Conservation (phyloP, 192 early-diverging fungal genomes). For the Coemansia asiatica region DNA sequence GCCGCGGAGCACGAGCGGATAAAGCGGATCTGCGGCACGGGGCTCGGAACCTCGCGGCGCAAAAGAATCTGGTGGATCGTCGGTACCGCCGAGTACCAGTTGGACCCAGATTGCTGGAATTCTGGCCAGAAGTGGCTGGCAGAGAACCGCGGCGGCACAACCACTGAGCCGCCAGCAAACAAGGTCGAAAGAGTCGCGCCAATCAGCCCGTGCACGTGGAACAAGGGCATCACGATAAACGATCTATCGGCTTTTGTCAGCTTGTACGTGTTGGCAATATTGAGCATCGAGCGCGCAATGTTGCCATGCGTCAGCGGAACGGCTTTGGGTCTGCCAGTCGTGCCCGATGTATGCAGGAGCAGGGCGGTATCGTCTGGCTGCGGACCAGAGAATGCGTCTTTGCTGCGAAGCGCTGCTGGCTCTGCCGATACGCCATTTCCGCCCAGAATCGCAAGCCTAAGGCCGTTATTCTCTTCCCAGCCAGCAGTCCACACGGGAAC, state of each 20-base stretch:
- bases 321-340: slow-evolving; percentile 75
- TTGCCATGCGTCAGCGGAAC: slow-evolving; percentile 83
- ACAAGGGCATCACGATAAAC: slow-evolving; percentile 81
- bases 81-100: slow-evolving; percentile 78
- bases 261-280: slow-evolving; percentile 71
- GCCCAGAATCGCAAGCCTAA: slow-evolving; percentile 28
- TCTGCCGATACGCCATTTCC: slow-evolving; percentile 13
- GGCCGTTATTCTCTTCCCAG: slow-evolving; percentile 43
- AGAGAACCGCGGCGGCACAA: slow-evolving; percentile 72
- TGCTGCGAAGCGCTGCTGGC: slow-evolving; percentile 15
- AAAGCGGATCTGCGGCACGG: slow-evolving; percentile 63
- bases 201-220: slow-evolving; percentile 84
- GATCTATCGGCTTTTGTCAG: slow-evolving; percentile 62
- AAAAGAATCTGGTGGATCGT: slow-evolving; percentile 86
- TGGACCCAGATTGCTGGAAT: slow-evolving; percentile 59
- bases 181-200: slow-evolving; percentile 72
- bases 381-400: slow-evolving; percentile 11
- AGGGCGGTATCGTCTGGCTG: slow-evolving; percentile 64
- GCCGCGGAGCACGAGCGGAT: slow-evolving; percentile 80
- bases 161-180: slow-evolving; percentile 64
- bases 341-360: slow-evolving; percentile 80
- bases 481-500: slow-evolving; percentile 61
- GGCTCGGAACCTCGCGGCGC: slow-evolving; percentile 29
- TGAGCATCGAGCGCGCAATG: slow-evolving; percentile 68
- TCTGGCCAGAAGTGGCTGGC: slow-evolving; percentile 76